A percentile compares a stretch with the other conserved stretches of the same genome.
phyloP scores from a whole-genome alignment of 352 stramenopile genomes.

The Saprolegnia parasitica region DNA sequence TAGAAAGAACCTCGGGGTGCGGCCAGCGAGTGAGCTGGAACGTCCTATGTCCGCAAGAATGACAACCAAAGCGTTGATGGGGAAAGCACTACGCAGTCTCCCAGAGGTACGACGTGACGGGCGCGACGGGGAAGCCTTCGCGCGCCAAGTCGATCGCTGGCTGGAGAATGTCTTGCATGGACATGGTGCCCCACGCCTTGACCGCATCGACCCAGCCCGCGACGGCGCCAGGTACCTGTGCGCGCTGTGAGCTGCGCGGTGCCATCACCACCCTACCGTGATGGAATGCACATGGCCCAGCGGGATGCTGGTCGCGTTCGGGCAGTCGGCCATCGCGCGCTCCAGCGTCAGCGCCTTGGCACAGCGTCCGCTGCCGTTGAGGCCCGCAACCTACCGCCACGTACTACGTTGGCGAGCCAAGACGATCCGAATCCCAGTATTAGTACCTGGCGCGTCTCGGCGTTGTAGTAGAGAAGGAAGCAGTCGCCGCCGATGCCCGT shows the following conservation, averaged over 20 bases:
- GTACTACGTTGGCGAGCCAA: neutral
- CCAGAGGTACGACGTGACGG: constrained; percentile 88
- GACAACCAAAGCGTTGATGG: neutral
- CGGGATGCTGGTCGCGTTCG: constrained; percentile 36
- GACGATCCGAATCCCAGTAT: too few species aligned
- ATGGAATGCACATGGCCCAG: constrained; percentile 60
- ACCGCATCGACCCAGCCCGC: constrained; percentile 90
- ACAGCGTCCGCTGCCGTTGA: constrained; percentile 92
- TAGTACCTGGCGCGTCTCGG: constrained; percentile 34
- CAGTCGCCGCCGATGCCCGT: constrained; percentile 89
- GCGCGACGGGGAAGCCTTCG: constrained; percentile 90
- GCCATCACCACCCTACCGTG: constrained; percentile 31
- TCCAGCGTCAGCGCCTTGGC: constrained; percentile 79
- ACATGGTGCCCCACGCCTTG: constrained; percentile 75
- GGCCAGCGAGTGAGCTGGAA: constrained; percentile 55
- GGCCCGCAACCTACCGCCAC: constrained; percentile 62
- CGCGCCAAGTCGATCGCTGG: constrained; percentile 88
- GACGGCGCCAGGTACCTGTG: constrained; percentile 90
- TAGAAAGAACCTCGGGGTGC: constrained; percentile 33
- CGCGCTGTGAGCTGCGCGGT: neutral
- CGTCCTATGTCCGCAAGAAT: neutral
- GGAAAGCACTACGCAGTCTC: constrained; percentile 41
- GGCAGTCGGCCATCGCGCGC: constrained; percentile 42
- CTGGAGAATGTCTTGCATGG: constrained; percentile 80
- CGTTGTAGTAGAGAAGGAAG: constrained; percentile 95